These are phyloP conservation scores for Quercus bicolor DNA, from an alignment of 306 rosid genomes.

Conservation along the genomic window DNA sequence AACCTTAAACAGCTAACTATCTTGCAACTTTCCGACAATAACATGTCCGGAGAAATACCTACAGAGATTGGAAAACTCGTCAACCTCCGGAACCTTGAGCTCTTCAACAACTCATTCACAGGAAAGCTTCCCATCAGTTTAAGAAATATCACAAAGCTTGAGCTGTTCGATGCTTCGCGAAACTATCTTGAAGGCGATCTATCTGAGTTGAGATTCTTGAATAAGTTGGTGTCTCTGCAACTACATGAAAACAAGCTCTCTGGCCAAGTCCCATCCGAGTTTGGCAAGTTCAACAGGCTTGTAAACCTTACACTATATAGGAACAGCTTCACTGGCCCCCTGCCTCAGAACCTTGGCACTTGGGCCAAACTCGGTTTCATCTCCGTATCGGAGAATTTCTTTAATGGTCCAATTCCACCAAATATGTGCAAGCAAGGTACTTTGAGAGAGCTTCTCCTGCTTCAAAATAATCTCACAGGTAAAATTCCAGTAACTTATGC, in stretches of 20 bases:
- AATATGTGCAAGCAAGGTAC: conserved; percentile 71
- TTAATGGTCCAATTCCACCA: conserved; percentile 76
- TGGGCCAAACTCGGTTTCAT: conserved; percentile 56
- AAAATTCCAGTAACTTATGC: conserved; percentile 61
- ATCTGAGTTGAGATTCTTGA: conserved; percentile 42
- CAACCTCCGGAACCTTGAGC: conserved; percentile 70
- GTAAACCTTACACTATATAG: conserved; percentile 48
- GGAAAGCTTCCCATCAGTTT: conserved; percentile 64
- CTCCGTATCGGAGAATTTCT: conserved; percentile 64
- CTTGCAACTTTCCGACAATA: conserved; percentile 55
- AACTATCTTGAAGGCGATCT: conserved; percentile 61
- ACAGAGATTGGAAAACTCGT: conserved; percentile 52
- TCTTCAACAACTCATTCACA: conserved; percentile 49
- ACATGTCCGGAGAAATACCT: conserved; percentile 59
- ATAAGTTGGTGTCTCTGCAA: conserved; percentile 55
- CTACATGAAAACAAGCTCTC: conserved; percentile 44
- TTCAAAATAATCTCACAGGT: conserved; percentile 79
- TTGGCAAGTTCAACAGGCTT: conserved; percentile 66
- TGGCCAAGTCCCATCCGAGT: conserved; percentile 62
- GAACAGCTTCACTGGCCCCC: conserved; percentile 56
- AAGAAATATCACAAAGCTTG: conserved; percentile 48
- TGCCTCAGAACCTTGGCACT: conserved; percentile 72
- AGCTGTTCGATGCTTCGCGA: conserved; percentile 54
- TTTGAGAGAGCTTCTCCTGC: conserved; percentile 46
- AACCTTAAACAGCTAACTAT: conserved; percentile 51